Evolutionary conservation across 345 rosid genomes (phyloP), one percentile per base, ranked within the genome.

Genomic region (Xanthoceras sorbifolium): DNA sequence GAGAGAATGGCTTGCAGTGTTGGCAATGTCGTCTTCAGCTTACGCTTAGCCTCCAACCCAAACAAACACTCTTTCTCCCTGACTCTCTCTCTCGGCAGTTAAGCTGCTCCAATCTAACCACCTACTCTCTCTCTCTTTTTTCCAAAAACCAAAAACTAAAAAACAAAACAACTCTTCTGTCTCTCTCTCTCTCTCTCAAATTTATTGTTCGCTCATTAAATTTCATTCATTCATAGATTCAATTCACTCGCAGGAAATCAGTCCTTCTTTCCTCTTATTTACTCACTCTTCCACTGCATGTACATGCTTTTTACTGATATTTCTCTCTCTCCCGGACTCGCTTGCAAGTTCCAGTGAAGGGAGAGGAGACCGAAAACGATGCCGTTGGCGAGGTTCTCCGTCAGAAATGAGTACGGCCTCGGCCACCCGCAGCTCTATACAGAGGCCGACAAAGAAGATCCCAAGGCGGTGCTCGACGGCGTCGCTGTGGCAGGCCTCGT

Each of bases 401-500:
- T 96, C 36, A 85, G 88, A 82, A 93, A 92, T 82, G 96, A 89
- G 85, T 90, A 81, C 78, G 82, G 87, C 55, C 70, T 86, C 61
- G 92, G 87, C 55, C 88, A 85, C 62, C 86, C 92, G 11, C 86
- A 87, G 81, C 87, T 91, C 26, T 87, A 84, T 77, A 82, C 50
- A 67, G 83, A 84, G 67, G 92, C 85, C 14, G 80, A 88, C 82
- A 76, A 82, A 59, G 97, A 93, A 72, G 97, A 96, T 80, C 98
- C 99, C 18, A 91, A 91, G 36, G 90, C 86, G 29, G 81, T 89
- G 54, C 94, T 96, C 32, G 97, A 91, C 36, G 97, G 95, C 17
- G 89, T 90, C 69, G 85, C 97, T 4, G 95, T 92, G 38, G 78
- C 97, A 64, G 98, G 95, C 4, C 93, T 96, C 73, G 89, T 92